Evolutionary conservation across 192 early-diverging fungal genomes (phyloP), one percentile per base, ranked within the genome.

Genomic region (Coemansia erecta): DNA sequence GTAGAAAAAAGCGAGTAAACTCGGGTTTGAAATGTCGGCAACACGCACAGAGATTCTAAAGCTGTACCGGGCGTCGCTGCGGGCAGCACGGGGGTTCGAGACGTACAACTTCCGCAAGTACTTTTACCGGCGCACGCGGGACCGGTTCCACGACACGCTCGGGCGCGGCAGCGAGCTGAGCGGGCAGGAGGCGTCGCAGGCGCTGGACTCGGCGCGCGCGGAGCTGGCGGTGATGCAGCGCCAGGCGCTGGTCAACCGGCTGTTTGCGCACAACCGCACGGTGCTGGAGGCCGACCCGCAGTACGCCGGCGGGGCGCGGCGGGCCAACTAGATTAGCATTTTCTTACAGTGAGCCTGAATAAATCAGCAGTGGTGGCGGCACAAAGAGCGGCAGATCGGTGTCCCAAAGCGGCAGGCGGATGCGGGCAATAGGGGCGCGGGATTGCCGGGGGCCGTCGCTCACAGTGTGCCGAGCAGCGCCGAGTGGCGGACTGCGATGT

Each of bases 61-160:
- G 23, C 88, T 94, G 12, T 94, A 93, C 67, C 89, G 90, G 43
- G 76, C 74, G 15, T 83, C 93, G 60, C 82, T 93, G 17, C 86
- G 89, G 46, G 81, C 87, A 42, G 83, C 89, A 5, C 83, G 85
- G 58, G 82, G 79, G 14, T 96, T 92, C 60, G 71, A 85, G 26
- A 82, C 84, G 63, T 93, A 96, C 86, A 94, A 94, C 85, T 96
- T 92, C 75, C 85, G 89, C 51, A 82, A 89, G 65, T 96, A 94
- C 72, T 88, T 91, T 54, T 72, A 87, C 58, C 89, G 92, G 41
- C 84, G 91, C 31, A 81, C 89, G 18, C 78, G 81, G 52, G 92
- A 96, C 79, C 84, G 85, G 23, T 96, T 94, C 84, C 84, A 83
- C 44, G 73, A 73, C n/a, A 60, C 84, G 56, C 72, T 72, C 58